phyloP scores from a whole-genome alignment of 2,329 filamentous ascomycete genomes.

The Penicillium fuscoglaucum region DNA sequence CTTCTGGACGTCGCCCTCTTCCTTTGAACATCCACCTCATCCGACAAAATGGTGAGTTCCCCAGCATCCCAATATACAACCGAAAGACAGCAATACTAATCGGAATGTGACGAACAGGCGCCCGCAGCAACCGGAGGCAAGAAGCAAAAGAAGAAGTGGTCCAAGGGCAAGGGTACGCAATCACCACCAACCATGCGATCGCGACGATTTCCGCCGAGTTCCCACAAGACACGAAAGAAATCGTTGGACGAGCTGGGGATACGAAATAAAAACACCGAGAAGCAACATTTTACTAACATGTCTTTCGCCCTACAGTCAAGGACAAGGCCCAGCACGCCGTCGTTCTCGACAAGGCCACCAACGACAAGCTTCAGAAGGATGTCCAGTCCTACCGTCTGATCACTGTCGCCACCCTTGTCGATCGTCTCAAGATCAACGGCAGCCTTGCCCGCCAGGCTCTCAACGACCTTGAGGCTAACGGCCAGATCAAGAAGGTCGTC shows the following conservation, averaged over 20 bases:
- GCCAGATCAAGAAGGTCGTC: conserved; percentile 96
- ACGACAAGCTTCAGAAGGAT: conserved; percentile 99
- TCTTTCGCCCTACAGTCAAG: conserved; percentile 71
- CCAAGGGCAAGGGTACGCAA: conserved; percentile 56
- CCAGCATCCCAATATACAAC: conserved; percentile 8
- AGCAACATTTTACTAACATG: conserved; percentile 19
- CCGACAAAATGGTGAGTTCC: conserved; percentile 29
- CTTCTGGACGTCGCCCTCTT: conserved; percentile 16
- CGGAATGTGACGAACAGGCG: conserved; percentile 37
- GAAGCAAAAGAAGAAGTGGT: conserved; percentile 60
- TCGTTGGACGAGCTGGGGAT: conserved; percentile 16
- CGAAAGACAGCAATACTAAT: conserved; percentile 8
- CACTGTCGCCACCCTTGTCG: conserved; percentile 97
- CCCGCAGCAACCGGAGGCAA: conserved; percentile 52
- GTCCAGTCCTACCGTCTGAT: conserved; percentile 99
- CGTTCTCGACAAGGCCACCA: conserved; percentile 95
- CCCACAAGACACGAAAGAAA: conserved; percentile 13
- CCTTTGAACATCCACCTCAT: conserved; percentile 29
- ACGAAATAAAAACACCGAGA: conserved; percentile 8
- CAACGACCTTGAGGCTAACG: conserved; percentile 93
- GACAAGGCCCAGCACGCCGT: conserved; percentile 99
- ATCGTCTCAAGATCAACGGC: conserved; percentile 99
- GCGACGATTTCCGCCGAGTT: conserved; percentile 23
- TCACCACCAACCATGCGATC: conserved; percentile 26
- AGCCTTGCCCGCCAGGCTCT: conserved; percentile 89